A percentile compares a stretch with the other conserved stretches of the same genome.
Evolutionary conservation across 805 yeast species (phyloP).

Genomic region (Candida tammaniensis): DNA sequence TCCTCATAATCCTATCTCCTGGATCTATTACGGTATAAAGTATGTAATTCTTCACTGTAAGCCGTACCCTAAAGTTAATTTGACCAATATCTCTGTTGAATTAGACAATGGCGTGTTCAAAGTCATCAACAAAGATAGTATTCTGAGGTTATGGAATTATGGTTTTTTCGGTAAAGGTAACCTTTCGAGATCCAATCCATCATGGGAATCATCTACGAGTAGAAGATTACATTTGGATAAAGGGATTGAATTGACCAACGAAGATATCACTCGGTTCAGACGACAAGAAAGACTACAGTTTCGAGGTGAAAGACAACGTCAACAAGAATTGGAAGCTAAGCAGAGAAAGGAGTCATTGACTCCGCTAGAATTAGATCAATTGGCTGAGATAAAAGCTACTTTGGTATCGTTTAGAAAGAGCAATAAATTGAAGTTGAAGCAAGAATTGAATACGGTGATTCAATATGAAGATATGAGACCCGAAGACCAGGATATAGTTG

Average conservation of each 20-base stretch:
- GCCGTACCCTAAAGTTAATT: too few relatives aligned
- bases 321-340: slow-evolving; percentile 50
- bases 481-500: slow-evolving; percentile 12
- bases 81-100: slow-evolving; percentile 21
- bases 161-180: slow-evolving; percentile 96
- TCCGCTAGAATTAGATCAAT: slow-evolving; percentile 19
- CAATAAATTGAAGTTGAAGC: slow-evolving; percentile 9
- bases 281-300: slow-evolving; percentile 69
- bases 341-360: slow-evolving; percentile 26
- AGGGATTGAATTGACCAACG: slow-evolving; percentile 27
- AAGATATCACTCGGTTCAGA: slow-evolving; percentile 73
- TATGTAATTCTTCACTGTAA: slow-evolving; percentile 20
- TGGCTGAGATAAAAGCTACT: slow-evolving; percentile 16
- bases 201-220: slow-evolving; percentile 72
- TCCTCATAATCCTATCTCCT: slow-evolving; percentile 69
- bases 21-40: slow-evolving; percentile 45
- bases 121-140: slow-evolving; percentile 43
- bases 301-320: slow-evolving; percentile 59
- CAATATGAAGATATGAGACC: slow-evolving; percentile 13
- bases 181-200: slow-evolving; percentile 86
- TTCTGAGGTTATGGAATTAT: slow-evolving; percentile 65
- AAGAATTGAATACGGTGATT: slow-evolving; percentile 8
- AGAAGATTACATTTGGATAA: slow-evolving; percentile 46
- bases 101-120: slow-evolving; percentile 31
- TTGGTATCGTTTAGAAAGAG: slow-evolving; percentile 19